phyloP scores from a whole-genome alignment of 78 protist species.

The Diacronema lutheri region DNA sequence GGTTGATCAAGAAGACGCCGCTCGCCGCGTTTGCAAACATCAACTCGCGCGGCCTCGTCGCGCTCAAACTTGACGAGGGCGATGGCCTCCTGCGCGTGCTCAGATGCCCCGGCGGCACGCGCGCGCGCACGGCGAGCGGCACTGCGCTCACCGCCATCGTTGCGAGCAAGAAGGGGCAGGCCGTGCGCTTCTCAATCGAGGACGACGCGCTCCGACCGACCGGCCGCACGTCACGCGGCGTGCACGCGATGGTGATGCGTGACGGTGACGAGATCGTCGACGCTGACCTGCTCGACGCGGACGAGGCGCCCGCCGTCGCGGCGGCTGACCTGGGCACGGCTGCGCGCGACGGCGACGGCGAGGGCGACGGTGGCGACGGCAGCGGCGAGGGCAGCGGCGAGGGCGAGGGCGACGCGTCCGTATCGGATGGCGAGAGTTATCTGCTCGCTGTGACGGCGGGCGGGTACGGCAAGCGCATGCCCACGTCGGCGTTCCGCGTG shows the following conservation, averaged over 20 bases:
- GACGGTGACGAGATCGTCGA: not conserved
- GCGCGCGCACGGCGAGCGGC: not conserved
- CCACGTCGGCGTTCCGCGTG: not conserved
- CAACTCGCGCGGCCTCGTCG: not conserved
- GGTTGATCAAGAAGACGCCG: conserved; percentile 12
- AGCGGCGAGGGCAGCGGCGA: not conserved
- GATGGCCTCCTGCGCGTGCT: not conserved
- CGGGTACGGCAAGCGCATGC: conserved; percentile 1
- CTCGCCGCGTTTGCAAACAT: not conserved
- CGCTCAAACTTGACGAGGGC: not conserved
- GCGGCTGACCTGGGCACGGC: too few relatives aligned
- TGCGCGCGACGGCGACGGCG: not conserved
- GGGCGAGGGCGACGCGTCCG: not conserved
- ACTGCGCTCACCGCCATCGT: not conserved
- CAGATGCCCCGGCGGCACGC: not conserved
- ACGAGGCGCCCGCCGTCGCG: too few relatives aligned
- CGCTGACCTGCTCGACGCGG: not conserved
- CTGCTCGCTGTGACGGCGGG: not conserved
- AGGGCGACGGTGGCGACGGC: not conserved
- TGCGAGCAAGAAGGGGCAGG: not conserved
- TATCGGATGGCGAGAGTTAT: too few relatives aligned
- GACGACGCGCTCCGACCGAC: not conserved
- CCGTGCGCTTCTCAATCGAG: not conserved
- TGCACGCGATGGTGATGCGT: not conserved
- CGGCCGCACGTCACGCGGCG: conserved; percentile 1